Conservation (phyloP, 2,329 filamentous ascomycete genomes). For the Laburnicola sp. region DNA sequence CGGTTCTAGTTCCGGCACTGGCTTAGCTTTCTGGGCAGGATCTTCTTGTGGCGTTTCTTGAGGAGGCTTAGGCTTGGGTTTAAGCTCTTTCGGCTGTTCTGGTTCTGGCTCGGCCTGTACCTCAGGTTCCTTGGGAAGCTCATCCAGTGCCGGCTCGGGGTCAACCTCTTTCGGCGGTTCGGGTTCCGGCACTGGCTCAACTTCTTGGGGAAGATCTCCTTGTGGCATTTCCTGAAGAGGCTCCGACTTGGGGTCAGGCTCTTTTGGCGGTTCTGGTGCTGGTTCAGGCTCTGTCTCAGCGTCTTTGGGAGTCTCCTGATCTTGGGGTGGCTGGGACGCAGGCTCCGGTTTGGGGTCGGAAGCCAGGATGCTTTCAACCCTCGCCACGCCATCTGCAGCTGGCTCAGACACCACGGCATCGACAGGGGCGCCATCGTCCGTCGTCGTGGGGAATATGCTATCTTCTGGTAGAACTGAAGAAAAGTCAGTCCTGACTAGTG, state of each 20-base stretch:
- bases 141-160: too few species aligned
- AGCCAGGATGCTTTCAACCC: conserved; percentile 9
- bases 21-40: neutral
- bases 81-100: too few species aligned
- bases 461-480: conserved; percentile 11
- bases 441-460: conserved; percentile 18
- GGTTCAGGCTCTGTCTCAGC: conserved; percentile 4
- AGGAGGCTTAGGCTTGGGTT: too few species aligned
- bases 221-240: too few species aligned
- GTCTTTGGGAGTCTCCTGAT: neutral
- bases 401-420: conserved; percentile 9
- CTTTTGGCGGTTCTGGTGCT: conserved; percentile 10
- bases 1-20: conserved; percentile 8
- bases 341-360: conserved; percentile 6
- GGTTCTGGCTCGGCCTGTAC: conserved; percentile 6
- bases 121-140: too few species aligned
- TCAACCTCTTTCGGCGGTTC: neutral
- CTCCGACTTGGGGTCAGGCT: too few species aligned
- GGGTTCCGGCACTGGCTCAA: too few species aligned
- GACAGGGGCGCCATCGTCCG: conserved; percentile 14
- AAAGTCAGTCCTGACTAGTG: conserved; percentile 2
- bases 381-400: conserved; percentile 8
- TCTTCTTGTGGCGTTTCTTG: neutral
- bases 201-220: too few species aligned
- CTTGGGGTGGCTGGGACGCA: neutral